A percentile compares a stretch with the other conserved stretches of the same genome.
Conservation (phyloP, 495 filamentous ascomycete genomes). For the Talaromyces nanjingensis region DNA sequence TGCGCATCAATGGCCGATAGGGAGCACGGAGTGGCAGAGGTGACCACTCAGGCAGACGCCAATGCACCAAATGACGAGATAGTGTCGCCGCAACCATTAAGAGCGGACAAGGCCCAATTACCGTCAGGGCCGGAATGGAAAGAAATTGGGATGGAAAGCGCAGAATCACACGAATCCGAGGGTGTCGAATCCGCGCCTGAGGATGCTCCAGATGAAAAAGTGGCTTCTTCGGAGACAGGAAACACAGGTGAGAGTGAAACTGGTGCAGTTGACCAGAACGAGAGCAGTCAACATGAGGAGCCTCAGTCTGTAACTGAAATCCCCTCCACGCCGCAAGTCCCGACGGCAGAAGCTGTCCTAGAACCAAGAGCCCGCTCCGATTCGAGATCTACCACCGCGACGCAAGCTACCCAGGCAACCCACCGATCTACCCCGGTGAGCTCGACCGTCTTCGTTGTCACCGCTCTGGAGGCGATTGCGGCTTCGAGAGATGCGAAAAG, state of each 20-base stretch:
- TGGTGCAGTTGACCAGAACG: neutral
- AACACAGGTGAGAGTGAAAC: neutral
- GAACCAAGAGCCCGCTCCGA: slow-evolving; percentile 45
- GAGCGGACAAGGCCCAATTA: slow-evolving; percentile 26
- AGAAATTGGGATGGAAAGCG: slow-evolving; percentile 21
- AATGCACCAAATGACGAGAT: slow-evolving; percentile 22
- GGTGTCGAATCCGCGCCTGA: slow-evolving; percentile 7
- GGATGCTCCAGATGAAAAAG: neutral
- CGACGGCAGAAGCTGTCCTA: neutral
- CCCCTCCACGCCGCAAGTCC: neutral
- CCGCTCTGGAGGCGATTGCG: slow-evolving; percentile 83
- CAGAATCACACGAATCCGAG: slow-evolving; percentile 10
- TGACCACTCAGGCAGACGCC: slow-evolving; percentile 23
- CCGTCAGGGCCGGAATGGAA: slow-evolving; percentile 24
- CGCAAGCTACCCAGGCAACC: slow-evolving; percentile 46
- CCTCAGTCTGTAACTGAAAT: slow-evolving; percentile 3
- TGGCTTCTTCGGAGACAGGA: neutral
- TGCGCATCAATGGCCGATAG: slow-evolving; percentile 40
- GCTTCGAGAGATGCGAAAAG: slow-evolving; percentile 79
- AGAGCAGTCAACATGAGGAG: neutral
- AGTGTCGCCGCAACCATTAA: slow-evolving; percentile 21
- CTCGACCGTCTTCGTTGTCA: slow-evolving; percentile 91
- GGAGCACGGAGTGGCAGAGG: slow-evolving; percentile 24
- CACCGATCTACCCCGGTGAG: slow-evolving; percentile 59
- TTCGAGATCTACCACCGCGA: slow-evolving; percentile 50